Percentiles rank a stretch among this genome's conserved stretches.
These are phyloP conservation scores for Rhipidocladum racemiflorum DNA, from an alignment of 176 grass and related monocot genomes.

Conservation along the genomic window DNA sequence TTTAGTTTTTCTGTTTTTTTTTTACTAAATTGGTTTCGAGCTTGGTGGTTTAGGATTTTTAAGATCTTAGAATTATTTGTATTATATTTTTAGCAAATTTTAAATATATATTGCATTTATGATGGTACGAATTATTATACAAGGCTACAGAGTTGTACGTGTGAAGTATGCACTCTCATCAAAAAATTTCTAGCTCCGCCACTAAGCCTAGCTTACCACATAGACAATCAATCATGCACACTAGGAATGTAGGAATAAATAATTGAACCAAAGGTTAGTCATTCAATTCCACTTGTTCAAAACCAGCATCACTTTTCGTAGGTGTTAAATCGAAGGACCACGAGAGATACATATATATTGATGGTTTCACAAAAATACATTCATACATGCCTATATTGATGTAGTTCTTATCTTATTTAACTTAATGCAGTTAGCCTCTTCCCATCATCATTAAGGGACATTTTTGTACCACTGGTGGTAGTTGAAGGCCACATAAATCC, in stretches of 20 bases:
- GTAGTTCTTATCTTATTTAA: slow-evolving; percentile 21
- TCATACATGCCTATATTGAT: neutral
- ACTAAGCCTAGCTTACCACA: neutral
- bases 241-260: slow-evolving; percentile 9
- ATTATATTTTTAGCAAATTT: too few relatives aligned
- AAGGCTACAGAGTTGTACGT: too few relatives aligned
- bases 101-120: too few relatives aligned
- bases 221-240: neutral
- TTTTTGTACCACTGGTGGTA: slow-evolving; percentile 3
- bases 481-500: neutral
- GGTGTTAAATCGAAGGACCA: neutral
- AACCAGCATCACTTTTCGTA: neutral
- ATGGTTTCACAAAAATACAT: too few relatives aligned
- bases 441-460: slow-evolving; percentile 13
- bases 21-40: too few relatives aligned
- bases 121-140: too few relatives aligned
- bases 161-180: too few relatives aligned
- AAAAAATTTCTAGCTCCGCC: too few relatives aligned
- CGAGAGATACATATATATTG: neutral
- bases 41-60: too few relatives aligned
- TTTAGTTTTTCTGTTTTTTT: too few relatives aligned
- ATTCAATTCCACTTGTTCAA: slow-evolving; percentile 7
- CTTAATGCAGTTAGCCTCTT: neutral
- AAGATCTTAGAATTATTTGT: too few relatives aligned
- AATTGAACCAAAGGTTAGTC: neutral